A percentile compares a stretch with the other conserved stretches of the same genome.
These are phyloP conservation scores for Cladosporium oxysporum DNA, from an alignment of 2,329 filamentous ascomycete species.

Conservation along the genomic window DNA sequence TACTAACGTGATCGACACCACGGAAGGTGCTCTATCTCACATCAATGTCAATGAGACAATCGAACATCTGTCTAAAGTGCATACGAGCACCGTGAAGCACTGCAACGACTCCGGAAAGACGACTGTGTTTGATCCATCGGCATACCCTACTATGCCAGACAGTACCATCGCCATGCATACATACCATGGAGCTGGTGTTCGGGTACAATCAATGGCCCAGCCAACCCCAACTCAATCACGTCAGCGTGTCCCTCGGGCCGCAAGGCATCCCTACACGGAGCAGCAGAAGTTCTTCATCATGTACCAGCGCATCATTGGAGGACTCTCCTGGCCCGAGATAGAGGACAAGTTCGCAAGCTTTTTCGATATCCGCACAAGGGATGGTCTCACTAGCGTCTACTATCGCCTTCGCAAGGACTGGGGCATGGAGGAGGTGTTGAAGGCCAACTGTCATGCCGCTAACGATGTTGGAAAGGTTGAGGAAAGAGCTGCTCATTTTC, in stretches of 20 bases:
- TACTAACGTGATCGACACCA: too few species aligned
- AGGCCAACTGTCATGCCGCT: conserved; percentile 22
- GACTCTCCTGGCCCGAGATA: background rate
- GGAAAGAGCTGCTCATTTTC: conserved; percentile 31
- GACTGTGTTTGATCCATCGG: background rate
- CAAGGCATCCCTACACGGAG: background rate
- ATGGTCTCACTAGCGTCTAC: background rate
- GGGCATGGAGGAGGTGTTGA: background rate
- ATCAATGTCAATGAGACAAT: too few species aligned
- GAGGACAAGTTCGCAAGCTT: background rate
- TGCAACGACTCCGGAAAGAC: background rate
- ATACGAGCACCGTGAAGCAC: background rate
- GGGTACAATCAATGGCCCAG: background rate
- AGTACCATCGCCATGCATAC: background rate
- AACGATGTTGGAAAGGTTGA: conserved; percentile 32
- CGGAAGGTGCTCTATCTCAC: too few species aligned
- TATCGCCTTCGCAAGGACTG: background rate
- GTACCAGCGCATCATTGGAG: background rate
- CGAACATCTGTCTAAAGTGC: too few species aligned
- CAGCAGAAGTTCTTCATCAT: background rate
- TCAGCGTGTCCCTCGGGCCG: background rate
- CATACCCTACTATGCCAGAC: background rate
- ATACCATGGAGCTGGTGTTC: background rate
- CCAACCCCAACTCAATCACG: background rate
- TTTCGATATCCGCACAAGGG: background rate